Evolutionary conservation across 176 grass and related monocot genomes (phyloP).

Genomic region (Urochloa ruziziensis): DNA sequence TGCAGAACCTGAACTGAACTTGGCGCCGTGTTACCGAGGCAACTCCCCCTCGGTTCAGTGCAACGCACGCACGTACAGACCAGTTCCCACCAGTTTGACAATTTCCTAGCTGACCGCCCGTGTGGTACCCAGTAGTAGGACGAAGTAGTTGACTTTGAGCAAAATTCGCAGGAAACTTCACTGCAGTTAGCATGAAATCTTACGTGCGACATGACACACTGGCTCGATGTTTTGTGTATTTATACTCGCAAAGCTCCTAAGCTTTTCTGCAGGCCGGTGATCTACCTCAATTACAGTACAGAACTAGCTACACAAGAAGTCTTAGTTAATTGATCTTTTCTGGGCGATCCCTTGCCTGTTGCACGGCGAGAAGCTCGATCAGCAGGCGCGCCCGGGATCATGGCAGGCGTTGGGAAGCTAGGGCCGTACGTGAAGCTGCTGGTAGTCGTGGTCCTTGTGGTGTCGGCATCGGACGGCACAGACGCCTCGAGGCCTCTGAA

Average conservation of each 20-base stretch:
- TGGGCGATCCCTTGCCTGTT: background rate
- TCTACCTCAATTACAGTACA: background rate
- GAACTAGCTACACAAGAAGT: background rate
- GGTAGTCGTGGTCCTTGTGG: slow-evolving; percentile 2
- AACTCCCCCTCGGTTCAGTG: slow-evolving; percentile 4
- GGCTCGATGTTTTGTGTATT: background rate
- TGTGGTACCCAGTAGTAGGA: fast-evolving
- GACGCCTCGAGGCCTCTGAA: slow-evolving; percentile 1
- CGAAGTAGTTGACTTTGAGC: background rate
- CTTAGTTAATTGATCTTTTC: background rate
- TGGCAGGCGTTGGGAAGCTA: background rate
- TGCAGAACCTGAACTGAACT: background rate
- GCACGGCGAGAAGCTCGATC: background rate
- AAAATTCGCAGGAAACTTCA: background rate
- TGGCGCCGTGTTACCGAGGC: background rate
- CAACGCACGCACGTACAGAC: background rate
- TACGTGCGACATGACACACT: no score
- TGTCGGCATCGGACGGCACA: background rate
- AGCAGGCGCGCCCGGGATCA: background rate
- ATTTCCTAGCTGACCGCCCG: background rate
- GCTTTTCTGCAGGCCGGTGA: background rate
- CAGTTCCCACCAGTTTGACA: slow-evolving; percentile 5
- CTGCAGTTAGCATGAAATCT: background rate
- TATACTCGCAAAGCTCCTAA: background rate
- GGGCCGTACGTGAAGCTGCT: background rate